Conservation (phyloP, 768 basidiomycete genomes). For the Polyporus arcularius region DNA sequence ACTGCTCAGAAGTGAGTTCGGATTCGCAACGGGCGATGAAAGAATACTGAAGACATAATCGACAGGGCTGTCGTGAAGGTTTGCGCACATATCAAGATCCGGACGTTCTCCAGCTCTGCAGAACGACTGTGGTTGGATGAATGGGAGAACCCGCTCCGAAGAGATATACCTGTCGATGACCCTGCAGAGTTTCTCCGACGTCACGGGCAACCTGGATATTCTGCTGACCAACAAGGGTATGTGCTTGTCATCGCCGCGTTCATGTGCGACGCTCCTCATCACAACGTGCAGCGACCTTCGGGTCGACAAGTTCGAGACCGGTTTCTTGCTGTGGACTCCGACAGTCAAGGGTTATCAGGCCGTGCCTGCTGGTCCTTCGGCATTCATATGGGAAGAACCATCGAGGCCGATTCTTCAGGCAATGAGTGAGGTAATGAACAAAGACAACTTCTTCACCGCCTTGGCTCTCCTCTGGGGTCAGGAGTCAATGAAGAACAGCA, state of each 20-base stretch:
- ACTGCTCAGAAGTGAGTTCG: constrained; percentile 59
- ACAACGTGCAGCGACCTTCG: constrained; percentile 43
- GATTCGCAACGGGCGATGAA: not conserved
- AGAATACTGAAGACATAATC: constrained; percentile 1
- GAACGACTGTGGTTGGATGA: constrained; percentile 75
- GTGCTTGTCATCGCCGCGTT: constrained; percentile 1
- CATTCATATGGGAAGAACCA: constrained; percentile 53
- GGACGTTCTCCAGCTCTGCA: constrained; percentile 63
- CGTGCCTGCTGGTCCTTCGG: constrained; percentile 37
- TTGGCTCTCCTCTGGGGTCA: constrained; percentile 74
- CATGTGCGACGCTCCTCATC: not conserved
- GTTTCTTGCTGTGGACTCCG: constrained; percentile 75
- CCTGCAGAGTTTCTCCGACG: constrained; percentile 50
- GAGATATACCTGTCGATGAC: constrained; percentile 46
- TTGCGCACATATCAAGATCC: constrained; percentile 69
- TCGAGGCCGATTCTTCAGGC: constrained; percentile 54
- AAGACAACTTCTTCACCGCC: constrained; percentile 59
- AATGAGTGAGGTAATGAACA: constrained; percentile 48
- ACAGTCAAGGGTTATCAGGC: constrained; percentile 61
- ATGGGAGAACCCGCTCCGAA: constrained; percentile 65
- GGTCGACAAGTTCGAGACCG: constrained; percentile 75
- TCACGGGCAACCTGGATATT: constrained; percentile 33
- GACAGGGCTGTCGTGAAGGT: constrained; percentile 67
- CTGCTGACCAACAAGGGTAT: constrained; percentile 19
- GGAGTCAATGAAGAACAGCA: constrained; percentile 64